phyloP scores from a whole-genome alignment of 441 rosid species.

The Brassica hybrid region DNA sequence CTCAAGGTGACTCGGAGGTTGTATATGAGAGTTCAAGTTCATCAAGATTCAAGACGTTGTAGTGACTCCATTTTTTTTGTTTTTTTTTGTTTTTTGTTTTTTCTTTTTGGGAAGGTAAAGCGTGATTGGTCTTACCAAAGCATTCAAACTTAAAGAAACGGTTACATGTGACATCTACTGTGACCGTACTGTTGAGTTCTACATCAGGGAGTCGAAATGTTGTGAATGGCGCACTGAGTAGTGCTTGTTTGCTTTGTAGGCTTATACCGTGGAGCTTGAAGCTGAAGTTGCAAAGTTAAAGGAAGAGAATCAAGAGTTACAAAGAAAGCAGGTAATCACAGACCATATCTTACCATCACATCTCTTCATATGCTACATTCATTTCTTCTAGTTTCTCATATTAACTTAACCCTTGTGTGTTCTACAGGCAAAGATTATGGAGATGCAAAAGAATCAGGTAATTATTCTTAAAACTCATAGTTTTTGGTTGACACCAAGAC shows the following conservation, averaged over 20 bases:
- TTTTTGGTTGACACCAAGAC: neutral
- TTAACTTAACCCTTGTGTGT: neutral
- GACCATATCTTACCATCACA: neutral
- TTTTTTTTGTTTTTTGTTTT: neutral
- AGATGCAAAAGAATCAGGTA: slow-evolving; percentile 92
- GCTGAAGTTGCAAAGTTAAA: slow-evolving; percentile 82
- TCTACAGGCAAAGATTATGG: slow-evolving; percentile 68
- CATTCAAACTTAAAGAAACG: slow-evolving; percentile 2
- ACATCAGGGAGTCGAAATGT: neutral
- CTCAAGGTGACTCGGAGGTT: slow-evolving; percentile 22
- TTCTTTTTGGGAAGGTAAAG: slow-evolving; percentile 46
- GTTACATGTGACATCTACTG: neutral
- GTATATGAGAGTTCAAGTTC: slow-evolving; percentile 11
- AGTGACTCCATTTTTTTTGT: slow-evolving; percentile 13
- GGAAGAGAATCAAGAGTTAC: slow-evolving; percentile 68
- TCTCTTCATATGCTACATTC: neutral
- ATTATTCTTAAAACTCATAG: neutral
- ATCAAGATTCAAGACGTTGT: slow-evolving; percentile 26
- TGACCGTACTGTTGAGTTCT: slow-evolving; percentile 13
- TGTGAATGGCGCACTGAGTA: slow-evolving; percentile 1
- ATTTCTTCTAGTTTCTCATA: slow-evolving; percentile 8
- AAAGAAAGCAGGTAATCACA: slow-evolving; percentile 65
- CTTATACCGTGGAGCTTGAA: slow-evolving; percentile 88
- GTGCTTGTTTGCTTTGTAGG: slow-evolving; percentile 51
- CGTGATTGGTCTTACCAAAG: slow-evolving; percentile 22